Percentiles rank a stretch among this genome's conserved stretches.
Conservation (phyloP, 192 early-diverging fungal species). For the Coemansia sp. region DNA sequence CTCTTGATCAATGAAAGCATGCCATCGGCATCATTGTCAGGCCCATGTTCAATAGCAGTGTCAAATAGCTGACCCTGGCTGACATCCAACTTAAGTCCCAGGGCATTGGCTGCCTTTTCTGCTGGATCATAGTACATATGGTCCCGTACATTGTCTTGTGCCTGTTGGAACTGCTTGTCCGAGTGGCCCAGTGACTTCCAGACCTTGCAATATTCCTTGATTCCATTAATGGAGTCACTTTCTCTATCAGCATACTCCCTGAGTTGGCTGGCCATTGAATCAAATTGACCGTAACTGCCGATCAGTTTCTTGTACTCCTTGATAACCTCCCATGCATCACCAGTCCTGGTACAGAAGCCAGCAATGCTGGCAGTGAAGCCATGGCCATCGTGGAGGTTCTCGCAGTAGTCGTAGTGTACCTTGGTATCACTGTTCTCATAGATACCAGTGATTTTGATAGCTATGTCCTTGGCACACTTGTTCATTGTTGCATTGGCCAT, state of each 20-base stretch:
- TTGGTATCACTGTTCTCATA: constrained; percentile 37
- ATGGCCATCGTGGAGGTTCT: constrained; percentile 34
- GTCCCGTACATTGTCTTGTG: constrained; percentile 43
- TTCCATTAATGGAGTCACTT: constrained; percentile 32
- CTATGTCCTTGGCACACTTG: constrained; percentile 31
- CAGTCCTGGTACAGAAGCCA: constrained; percentile 49
- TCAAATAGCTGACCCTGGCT: constrained; percentile 56
- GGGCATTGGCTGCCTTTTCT: not conserved
- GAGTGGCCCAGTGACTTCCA: constrained; percentile 45
- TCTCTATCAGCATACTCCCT: constrained; percentile 15
- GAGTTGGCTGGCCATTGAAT: constrained; percentile 20
- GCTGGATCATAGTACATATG: constrained; percentile 40
- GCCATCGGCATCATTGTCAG: constrained; percentile 39
- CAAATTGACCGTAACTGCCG: constrained; percentile 39
- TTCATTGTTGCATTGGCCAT: constrained; percentile 4
- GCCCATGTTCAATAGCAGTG: constrained; percentile 48
- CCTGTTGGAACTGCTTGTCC: constrained; percentile 42
- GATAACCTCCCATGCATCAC: constrained; percentile 54
- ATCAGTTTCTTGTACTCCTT: constrained; percentile 39
- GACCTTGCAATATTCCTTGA: constrained; percentile 51
- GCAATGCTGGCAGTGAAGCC: constrained; percentile 40
- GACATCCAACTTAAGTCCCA: constrained; percentile 12
- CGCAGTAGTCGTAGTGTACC: constrained; percentile 45
- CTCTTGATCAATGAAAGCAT: constrained; percentile 27
- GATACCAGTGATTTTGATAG: constrained; percentile 31